A percentile compares a stretch with the other conserved stretches of the same genome.
phyloP scores from a whole-genome alignment of 192 early-diverging fungal species.

The Podila horticola region DNA sequence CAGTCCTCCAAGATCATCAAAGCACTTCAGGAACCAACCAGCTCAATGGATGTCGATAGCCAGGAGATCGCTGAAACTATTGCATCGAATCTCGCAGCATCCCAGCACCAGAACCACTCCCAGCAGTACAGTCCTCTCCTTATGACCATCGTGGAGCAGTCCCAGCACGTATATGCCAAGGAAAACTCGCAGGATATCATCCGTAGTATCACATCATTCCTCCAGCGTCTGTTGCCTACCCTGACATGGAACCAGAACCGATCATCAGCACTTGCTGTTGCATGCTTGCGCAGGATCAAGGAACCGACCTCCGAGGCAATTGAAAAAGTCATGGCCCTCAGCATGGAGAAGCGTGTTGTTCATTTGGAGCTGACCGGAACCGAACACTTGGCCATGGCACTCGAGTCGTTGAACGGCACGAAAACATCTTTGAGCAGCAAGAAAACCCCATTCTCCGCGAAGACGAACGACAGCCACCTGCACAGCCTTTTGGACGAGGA shows the following conservation, averaged over 20 bases:
- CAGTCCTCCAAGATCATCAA: constrained; percentile 57
- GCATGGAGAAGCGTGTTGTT: constrained; percentile 4
- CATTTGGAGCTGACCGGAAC: constrained; percentile 4
- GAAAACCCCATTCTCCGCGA: neutral
- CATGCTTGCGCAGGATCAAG: constrained; percentile 35
- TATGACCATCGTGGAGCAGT: constrained; percentile 56
- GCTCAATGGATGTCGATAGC: constrained; percentile 12
- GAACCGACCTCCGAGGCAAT: constrained; percentile 10
- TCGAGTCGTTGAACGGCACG: constrained; percentile 6
- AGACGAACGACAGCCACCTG: neutral
- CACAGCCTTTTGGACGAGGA: constrained; percentile 6
- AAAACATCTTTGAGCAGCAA: neutral
- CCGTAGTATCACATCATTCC: constrained; percentile 33
- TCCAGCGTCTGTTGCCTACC: constrained; percentile 42
- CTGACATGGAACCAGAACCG: constrained; percentile 54
- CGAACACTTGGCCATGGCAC: constrained; percentile 29
- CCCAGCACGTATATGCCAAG: constrained; percentile 44
- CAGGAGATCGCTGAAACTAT: constrained; percentile 14
- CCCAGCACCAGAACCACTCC: constrained; percentile 8
- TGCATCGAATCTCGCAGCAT: constrained; percentile 3
- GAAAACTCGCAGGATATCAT: constrained; percentile 26
- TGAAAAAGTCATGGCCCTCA: constrained; percentile 1
- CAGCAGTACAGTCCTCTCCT: constrained; percentile 66
- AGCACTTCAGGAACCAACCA: constrained; percentile 35
- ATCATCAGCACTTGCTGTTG: constrained; percentile 30